These are phyloP conservation scores for Cercophora newfieldiana DNA, from an alignment of 495 filamentous ascomycete species.

Conservation along the genomic window DNA sequence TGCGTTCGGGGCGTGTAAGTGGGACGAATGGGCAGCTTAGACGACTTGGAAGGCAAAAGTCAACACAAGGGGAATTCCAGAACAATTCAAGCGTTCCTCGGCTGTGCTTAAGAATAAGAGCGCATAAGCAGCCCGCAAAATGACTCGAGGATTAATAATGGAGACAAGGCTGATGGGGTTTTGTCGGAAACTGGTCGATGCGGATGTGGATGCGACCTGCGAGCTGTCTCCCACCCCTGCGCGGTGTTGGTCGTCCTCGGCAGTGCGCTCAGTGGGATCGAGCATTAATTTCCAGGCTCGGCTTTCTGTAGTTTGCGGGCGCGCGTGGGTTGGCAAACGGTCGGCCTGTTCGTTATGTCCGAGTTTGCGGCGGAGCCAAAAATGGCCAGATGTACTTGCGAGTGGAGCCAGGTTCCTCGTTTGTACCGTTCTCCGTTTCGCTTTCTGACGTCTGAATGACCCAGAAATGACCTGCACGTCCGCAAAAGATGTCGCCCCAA, in stretches of 20 bases:
- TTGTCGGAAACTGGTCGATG: conserved; percentile 10
- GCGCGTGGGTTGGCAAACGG: conserved; percentile 24
- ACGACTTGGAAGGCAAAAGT: conserved; percentile 5
- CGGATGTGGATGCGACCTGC: not conserved
- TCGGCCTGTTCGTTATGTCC: conserved; percentile 41
- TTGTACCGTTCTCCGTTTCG: not conserved
- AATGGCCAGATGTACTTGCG: not conserved
- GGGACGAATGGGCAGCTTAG: conserved; percentile 11
- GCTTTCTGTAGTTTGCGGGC: conserved; percentile 17
- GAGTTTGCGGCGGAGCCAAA: conserved; percentile 28
- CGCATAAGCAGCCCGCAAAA: conserved; percentile 22
- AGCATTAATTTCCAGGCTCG: conserved; percentile 18
- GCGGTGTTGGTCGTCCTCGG: conserved; percentile 12
- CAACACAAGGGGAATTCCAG: not conserved
- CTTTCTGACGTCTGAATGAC: conserved; percentile 9
- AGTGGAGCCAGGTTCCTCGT: not conserved
- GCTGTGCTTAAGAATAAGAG: conserved; percentile 16
- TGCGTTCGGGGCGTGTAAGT: conserved; percentile 7
- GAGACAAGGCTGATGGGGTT: conserved; percentile 20
- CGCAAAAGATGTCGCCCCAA: not conserved
- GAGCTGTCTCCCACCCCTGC: conserved; percentile 2
- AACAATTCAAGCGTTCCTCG: conserved; percentile 12
- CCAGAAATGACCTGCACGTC: not conserved
- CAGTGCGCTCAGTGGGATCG: conserved; percentile 5
- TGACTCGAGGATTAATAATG: conserved; percentile 33